Evolutionary conservation across 192 early-diverging fungal genomes (phyloP), one percentile per base, ranked within the genome.

Genomic region (Linderina pennispora): DNA sequence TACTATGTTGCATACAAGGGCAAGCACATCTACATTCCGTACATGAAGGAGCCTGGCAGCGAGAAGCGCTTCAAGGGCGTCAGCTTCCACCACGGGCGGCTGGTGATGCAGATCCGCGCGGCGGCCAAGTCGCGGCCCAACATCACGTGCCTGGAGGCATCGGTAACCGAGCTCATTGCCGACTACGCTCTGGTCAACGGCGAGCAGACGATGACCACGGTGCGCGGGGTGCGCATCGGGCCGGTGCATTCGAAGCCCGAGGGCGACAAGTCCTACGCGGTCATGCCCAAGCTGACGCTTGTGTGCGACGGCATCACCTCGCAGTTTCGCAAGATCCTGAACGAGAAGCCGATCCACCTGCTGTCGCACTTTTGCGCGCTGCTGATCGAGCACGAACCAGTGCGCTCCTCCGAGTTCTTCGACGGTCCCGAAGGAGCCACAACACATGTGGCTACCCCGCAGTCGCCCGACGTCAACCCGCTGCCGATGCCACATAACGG

Each of bases 251-350:
- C 36, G 2, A 54, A 61, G 2, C 62, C 67, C 28, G 64, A 67
- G 15, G 70, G 79, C 2, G 74, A 75, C 0, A 43, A 82, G 33
- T 86, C 85, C 21, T 83, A 86, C 3, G 41, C 48, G 10, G 71
- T 69, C 41, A 63, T 59, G n/a, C 50, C 41, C 7, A 78, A 77
- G 38, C 69, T 95, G 13, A 89, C 86, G 1, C 73, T 95, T 48
- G 85, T 98, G 17, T 87, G 85, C 17, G 94, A 98, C 59, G 94
- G 94, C n/a, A 87, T 87, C 53, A 89, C 90, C 43, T 95, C 92
- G 50, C 92, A 90, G 64, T 98, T 95, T 62, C 77, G 94, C 28
- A 90, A 86, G 45, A 40, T 41, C 8, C 48, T 64, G 17, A 56
- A 58, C 32, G 36, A 43, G 0, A 24, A 24, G 42, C 51, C 58